phyloP scores from a whole-genome alignment of 768 basidiomycete genomes.

The Tricholoma saponaceum region DNA sequence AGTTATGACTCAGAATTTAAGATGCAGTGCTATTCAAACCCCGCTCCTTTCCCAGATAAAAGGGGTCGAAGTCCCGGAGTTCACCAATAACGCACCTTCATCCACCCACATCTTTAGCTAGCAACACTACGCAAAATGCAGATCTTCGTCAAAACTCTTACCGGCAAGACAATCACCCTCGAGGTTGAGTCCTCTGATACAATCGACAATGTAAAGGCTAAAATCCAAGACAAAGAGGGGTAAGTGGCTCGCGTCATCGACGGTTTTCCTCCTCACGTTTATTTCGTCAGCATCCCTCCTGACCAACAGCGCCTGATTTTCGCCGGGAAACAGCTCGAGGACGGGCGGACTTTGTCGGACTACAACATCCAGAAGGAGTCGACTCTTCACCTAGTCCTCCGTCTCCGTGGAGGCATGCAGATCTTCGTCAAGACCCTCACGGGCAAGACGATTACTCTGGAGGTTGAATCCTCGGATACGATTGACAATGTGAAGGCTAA shows the following conservation, averaged over 20 bases:
- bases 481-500: slow-evolving; percentile 80
- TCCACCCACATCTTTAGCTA: not conserved
- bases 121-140: slow-evolving; percentile 29
- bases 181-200: slow-evolving; percentile 72
- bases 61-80: slow-evolving; percentile 7
- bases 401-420: slow-evolving; percentile 60
- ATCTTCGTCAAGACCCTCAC: slow-evolving; percentile 88
- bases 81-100: not conserved
- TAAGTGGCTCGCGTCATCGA: slow-evolving; percentile 26
- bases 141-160: slow-evolving; percentile 52
- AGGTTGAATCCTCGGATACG: slow-evolving; percentile 76
- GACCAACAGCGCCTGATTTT: slow-evolving; percentile 80
- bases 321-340: slow-evolving; percentile 82
- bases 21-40: slow-evolving; percentile 32
- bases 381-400: slow-evolving; percentile 52
- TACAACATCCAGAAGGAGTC: slow-evolving; percentile 68
- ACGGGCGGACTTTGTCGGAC: slow-evolving; percentile 70
- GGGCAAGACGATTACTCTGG: slow-evolving; percentile 88
- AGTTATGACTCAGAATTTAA: not conserved
- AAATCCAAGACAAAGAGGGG: slow-evolving; percentile 91
- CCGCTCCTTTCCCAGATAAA: slow-evolving; percentile 29
- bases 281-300: slow-evolving; percentile 53
- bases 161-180: slow-evolving; percentile 76
- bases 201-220: slow-evolving; percentile 70
- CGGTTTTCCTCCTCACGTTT: slow-evolving; percentile 1